Evolutionary conservation across 139 green algal species (phyloP).

Genomic region (Desmodesmus armatus): DNA sequence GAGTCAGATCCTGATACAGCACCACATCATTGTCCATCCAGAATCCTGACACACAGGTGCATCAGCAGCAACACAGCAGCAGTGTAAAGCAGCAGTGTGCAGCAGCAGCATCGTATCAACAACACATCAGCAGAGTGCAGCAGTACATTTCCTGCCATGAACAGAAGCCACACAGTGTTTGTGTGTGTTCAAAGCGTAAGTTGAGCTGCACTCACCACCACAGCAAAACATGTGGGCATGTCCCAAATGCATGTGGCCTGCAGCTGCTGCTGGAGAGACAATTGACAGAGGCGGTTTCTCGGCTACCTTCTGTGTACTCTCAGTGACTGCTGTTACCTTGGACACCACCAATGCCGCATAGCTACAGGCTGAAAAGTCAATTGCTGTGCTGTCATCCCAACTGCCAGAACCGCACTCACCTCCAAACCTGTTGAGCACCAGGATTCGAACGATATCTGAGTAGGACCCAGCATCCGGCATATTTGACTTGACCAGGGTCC

Average conservation of each 20-base stretch:
- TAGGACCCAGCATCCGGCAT: neutral
- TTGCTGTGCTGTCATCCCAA: neutral
- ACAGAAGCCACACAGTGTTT: no score
- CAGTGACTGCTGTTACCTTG: neutral
- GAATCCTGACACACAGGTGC: no score
- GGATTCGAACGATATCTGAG: conserved; percentile 11
- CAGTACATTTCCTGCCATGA: neutral
- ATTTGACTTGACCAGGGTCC: neutral
- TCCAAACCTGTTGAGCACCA: conserved; percentile 23
- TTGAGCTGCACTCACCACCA: neutral
- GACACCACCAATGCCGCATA: no score
- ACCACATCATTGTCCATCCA: conserved; percentile 52
- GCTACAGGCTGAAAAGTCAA: no score
- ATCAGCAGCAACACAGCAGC: no score
- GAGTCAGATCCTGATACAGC: conserved; percentile 37
- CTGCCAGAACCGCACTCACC: neutral
- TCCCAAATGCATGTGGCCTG: neutral
- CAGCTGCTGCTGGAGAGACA: neutral
- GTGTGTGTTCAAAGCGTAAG: neutral
- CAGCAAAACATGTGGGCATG: neutral
- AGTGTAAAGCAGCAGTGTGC: neutral
- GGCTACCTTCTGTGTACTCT: neutral
- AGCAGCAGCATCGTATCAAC: neutral
- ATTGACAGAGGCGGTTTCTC: neutral
- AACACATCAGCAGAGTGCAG: neutral